Evolutionary conservation across 768 basidiomycete genomes (phyloP).

Genomic region (Pulveroboletus sp.): DNA sequence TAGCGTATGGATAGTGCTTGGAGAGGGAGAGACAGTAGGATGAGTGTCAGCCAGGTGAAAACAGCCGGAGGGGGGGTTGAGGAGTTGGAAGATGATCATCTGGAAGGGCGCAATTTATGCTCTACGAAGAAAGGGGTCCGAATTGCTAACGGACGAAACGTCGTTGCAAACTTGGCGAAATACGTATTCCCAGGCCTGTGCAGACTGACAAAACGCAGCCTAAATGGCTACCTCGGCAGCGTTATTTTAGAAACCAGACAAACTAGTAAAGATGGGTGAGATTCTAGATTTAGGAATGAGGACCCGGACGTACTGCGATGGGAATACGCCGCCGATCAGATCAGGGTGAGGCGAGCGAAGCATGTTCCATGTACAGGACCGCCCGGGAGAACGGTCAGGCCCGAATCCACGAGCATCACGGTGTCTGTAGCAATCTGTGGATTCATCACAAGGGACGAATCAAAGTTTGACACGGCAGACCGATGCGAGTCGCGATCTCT

Average conservation of each 20-base stretch:
- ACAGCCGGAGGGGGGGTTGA: slow-evolving; percentile 13
- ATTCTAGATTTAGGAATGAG: slow-evolving; percentile 26
- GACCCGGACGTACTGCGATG: not conserved
- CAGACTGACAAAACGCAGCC: slow-evolving; percentile 27
- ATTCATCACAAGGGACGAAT: slow-evolving; percentile 14
- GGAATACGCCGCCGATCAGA: slow-evolving; percentile 22
- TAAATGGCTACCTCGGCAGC: slow-evolving; percentile 21
- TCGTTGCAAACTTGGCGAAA: slow-evolving; percentile 29
- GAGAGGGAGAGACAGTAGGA: not conserved
- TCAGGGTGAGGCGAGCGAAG: slow-evolving; percentile 8
- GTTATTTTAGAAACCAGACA: slow-evolving; percentile 28
- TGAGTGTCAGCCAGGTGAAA: not conserved
- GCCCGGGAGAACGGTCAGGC: slow-evolving; percentile 13
- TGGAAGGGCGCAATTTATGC: slow-evolving; percentile 30
- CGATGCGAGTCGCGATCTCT: slow-evolving; percentile 17
- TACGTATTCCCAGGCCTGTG: slow-evolving; percentile 35
- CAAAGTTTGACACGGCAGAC: slow-evolving; percentile 18
- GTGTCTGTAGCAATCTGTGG: slow-evolving; percentile 8
- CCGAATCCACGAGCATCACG: slow-evolving; percentile 7
- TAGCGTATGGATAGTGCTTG: slow-evolving; percentile 4
- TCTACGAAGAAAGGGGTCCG: slow-evolving; percentile 17
- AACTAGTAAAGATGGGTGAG: slow-evolving; percentile 23
- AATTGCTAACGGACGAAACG: slow-evolving; percentile 24
- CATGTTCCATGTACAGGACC: slow-evolving; percentile 11
- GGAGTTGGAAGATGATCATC: slow-evolving; percentile 3